Evolutionary conservation across 495 filamentous ascomycete genomes (phyloP).

Genomic region (Chlorociboria aeruginascens): DNA sequence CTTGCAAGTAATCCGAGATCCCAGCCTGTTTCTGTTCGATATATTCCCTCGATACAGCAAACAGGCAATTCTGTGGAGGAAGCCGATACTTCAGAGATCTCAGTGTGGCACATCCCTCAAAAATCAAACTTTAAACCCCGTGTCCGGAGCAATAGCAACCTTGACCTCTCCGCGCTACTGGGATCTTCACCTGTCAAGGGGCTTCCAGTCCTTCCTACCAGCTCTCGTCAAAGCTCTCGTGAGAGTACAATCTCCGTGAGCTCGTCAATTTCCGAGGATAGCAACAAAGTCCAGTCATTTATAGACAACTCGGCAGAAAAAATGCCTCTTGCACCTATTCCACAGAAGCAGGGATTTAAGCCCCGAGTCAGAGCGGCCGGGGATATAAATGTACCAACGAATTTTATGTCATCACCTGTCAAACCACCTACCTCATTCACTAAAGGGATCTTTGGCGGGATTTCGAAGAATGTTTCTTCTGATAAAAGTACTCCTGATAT

Average conservation of each 20-base stretch:
- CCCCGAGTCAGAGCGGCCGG: conserved; percentile 22
- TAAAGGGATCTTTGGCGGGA: conserved; percentile 1
- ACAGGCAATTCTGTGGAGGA: neutral
- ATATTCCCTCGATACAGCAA: neutral
- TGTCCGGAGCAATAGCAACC: conserved; percentile 21
- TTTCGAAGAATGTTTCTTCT: neutral
- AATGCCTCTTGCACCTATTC: conserved; percentile 18
- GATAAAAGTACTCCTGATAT: neutral
- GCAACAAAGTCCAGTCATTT: neutral
- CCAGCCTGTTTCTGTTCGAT: conserved; percentile 9
- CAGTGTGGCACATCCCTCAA: conserved; percentile 26
- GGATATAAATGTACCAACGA: conserved; percentile 4
- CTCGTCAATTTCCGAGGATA: neutral
- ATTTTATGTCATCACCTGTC: conserved; percentile 3
- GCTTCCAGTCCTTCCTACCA: conserved; percentile 10
- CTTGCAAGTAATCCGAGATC: neutral
- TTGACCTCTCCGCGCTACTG: conserved; percentile 14
- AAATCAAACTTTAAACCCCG: conserved; percentile 40
- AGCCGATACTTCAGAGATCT: conserved; percentile 6
- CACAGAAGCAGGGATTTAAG: conserved; percentile 38
- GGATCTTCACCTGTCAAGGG: conserved; percentile 12
- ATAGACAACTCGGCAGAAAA: neutral
- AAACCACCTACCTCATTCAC: neutral
- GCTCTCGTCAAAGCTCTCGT: neutral
- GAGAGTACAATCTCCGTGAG: neutral